Conservation (phyloP, 1,139 yeast genomes). For the Kazachstania sp. region DNA sequence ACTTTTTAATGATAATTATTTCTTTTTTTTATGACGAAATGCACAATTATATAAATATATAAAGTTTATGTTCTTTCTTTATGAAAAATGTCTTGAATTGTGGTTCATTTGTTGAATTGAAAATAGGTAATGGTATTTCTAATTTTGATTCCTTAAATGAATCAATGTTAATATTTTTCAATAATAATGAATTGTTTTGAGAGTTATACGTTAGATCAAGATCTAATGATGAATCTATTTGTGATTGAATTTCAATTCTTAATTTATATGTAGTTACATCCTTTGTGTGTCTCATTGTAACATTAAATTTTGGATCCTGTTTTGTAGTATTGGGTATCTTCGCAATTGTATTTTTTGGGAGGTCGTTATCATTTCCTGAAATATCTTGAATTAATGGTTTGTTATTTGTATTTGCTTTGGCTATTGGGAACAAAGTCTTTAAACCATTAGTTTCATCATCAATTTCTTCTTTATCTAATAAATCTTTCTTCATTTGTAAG, state of each 20-base stretch:
- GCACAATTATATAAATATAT: slow-evolving; percentile 16
- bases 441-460: slow-evolving; percentile 5
- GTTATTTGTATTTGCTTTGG: not conserved
- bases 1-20: not conserved
- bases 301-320: slow-evolving; percentile 15
- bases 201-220: slow-evolving; percentile 14
- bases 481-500: slow-evolving; percentile 10
- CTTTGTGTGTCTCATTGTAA: slow-evolving; percentile 20
- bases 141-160: slow-evolving; percentile 15
- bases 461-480: slow-evolving; percentile 8
- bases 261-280: slow-evolving; percentile 14
- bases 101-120: slow-evolving; percentile 7
- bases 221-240: slow-evolving; percentile 17
- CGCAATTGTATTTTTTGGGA: not conserved
- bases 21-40: not conserved
- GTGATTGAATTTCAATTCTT: slow-evolving; percentile 19
- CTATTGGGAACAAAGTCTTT: slow-evolving; percentile 11
- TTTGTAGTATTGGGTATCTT: not conserved
- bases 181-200: slow-evolving; percentile 12
- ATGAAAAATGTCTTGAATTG: slow-evolving; percentile 16
- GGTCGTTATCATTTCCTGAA: not conserved
- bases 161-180: slow-evolving; percentile 13
- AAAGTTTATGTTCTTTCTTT: slow-evolving; percentile 13
- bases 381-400: slow-evolving; percentile 14
- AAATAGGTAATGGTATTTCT: slow-evolving; percentile 23